Evolutionary conservation across 495 filamentous ascomycete species (phyloP).

Genomic region (Thermothielavioides terrestris): DNA sequence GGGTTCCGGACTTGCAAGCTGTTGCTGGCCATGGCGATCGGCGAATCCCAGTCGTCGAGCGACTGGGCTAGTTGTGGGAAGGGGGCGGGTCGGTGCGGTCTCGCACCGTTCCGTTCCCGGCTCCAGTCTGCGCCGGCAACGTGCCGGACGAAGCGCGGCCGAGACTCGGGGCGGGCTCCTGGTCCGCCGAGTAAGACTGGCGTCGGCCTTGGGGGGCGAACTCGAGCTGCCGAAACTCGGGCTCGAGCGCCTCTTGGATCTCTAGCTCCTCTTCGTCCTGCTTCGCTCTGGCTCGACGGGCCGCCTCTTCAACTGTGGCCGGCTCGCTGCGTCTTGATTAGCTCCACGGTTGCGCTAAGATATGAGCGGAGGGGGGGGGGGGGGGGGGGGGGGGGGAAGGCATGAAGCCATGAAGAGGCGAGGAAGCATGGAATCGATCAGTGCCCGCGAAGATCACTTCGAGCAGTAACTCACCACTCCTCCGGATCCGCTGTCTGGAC

Average conservation of each 20-base stretch:
- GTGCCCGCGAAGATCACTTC: no score
- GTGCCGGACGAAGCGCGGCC: not conserved
- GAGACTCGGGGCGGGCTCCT: not conserved
- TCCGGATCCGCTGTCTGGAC: not conserved
- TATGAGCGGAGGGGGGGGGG: no score
- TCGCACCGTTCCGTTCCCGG: not conserved
- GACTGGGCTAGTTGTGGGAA: slow-evolving; percentile 2
- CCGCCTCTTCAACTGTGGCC: not conserved
- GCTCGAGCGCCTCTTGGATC: not conserved
- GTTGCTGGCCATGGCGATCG: slow-evolving; percentile 27
- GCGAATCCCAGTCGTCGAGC: not conserved
- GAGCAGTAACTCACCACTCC: slow-evolving; percentile 8
- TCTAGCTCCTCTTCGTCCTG: not conserved
- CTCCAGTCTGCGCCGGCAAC: not conserved
- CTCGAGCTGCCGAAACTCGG: not conserved
- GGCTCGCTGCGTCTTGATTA: not conserved
- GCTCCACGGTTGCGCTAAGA: no score
- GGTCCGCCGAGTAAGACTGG: not conserved
- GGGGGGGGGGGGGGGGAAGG: not conserved
- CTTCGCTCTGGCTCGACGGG: not conserved
- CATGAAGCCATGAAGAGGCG: no score
- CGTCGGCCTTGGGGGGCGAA: no score
- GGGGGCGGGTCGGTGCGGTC: not conserved
- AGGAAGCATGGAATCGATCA: no score
- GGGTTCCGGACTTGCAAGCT: slow-evolving; percentile 33